Evolutionary conservation across 176 grass and related monocot genomes (phyloP).

Genomic region (Alloteropsis semialata): DNA sequence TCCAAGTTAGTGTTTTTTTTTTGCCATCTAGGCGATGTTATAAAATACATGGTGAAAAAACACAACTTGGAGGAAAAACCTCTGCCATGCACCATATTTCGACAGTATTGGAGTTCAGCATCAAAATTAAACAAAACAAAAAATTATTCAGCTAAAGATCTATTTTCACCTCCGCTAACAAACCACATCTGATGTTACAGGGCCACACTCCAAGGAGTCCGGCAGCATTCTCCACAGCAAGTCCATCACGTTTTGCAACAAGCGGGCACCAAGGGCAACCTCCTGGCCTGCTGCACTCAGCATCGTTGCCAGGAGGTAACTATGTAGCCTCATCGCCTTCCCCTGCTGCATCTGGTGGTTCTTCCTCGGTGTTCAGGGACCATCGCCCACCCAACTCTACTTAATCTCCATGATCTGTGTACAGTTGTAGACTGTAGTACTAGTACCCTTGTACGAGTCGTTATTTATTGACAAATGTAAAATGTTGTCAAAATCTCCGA

Average conservation of each 20-base stretch:
- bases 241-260: slow-evolving; percentile 59
- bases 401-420: background rate
- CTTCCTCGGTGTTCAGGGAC: slow-evolving; percentile 69
- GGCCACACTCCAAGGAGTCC: slow-evolving; percentile 51
- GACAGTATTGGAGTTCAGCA: too few species aligned
- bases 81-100: background rate
- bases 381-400: slow-evolving; percentile 46
- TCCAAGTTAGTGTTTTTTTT: too few species aligned
- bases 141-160: background rate
- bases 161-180: background rate
- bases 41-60: too few species aligned
- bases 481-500: background rate
- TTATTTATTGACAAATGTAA: background rate
- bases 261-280: slow-evolving; percentile 52
- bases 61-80: background rate
- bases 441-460: background rate
- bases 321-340: slow-evolving; percentile 75
- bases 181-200: slow-evolving; percentile 28
- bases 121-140: too few species aligned
- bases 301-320: slow-evolving; percentile 50
- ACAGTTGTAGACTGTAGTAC: too few species aligned
- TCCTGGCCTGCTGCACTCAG: slow-evolving; percentile 33
- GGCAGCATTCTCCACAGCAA: slow-evolving; percentile 50
- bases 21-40: too few species aligned
- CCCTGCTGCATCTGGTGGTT: slow-evolving; percentile 72